phyloP scores from a whole-genome alignment of 129 eudicot species.

The Tanacetum coccineum region DNA sequence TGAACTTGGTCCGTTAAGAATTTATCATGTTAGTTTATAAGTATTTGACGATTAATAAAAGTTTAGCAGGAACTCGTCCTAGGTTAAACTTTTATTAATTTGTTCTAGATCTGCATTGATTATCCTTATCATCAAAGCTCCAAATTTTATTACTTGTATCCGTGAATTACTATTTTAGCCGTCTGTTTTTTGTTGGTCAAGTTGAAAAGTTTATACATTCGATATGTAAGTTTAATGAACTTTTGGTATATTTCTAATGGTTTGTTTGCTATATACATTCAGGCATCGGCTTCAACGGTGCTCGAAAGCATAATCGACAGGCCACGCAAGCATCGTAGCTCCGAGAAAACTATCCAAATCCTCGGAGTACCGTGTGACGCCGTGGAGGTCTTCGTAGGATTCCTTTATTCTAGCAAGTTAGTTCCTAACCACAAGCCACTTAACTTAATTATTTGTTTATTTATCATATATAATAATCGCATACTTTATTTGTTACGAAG shows the following conservation, averaged over 20 bases:
- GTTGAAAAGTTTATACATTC: neutral
- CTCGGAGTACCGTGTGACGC: slow-evolving; percentile 92
- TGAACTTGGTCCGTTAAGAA: too few species aligned
- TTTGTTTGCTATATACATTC: neutral
- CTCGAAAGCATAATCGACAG: slow-evolving; percentile 50
- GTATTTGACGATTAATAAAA: too few species aligned
- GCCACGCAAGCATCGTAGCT: slow-evolving; percentile 54
- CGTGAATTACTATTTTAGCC: too few species aligned
- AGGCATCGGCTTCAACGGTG: slow-evolving; percentile 90
- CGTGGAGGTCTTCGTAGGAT: slow-evolving; percentile 66
- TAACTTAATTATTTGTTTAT: slow-evolving; percentile 4
- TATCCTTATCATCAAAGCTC: too few species aligned
- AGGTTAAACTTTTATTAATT: too few species aligned
- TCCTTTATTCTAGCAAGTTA: slow-evolving; percentile 61
- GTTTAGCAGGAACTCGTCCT: too few species aligned
- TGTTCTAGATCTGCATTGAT: neutral
- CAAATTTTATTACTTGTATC: too few species aligned
- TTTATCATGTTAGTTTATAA: too few species aligned
- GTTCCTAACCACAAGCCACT: slow-evolving; percentile 35
- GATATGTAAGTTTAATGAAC: neutral
- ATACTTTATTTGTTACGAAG: neutral
- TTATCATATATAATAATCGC: slow-evolving; percentile 13
- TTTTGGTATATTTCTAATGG: neutral
- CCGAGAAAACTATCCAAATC: slow-evolving; percentile 53
- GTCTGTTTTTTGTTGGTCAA: too few species aligned